Conservation (phyloP, 768 basidiomycete genomes). For the Boletus tomentosulus region DNA sequence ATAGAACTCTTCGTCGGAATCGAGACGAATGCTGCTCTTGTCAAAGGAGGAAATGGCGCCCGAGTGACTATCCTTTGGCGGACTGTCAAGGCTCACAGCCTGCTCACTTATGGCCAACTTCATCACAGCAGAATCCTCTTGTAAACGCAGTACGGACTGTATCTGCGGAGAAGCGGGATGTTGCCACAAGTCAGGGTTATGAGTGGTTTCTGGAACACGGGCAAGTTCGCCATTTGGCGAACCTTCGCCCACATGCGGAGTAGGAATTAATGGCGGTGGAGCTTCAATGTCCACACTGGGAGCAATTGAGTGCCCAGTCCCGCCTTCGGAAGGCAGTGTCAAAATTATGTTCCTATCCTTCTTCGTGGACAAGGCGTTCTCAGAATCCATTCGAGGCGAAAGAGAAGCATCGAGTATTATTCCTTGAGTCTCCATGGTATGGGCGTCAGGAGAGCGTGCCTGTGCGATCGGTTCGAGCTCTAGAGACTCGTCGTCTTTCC, state of each 20-base stretch:
- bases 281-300: not conserved
- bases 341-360: not conserved
- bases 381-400: not conserved
- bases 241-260: not conserved
- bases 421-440: not conserved
- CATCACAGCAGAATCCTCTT: not conserved
- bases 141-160: not conserved
- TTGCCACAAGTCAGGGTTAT: not conserved
- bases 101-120: not conserved
- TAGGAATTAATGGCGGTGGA: not conserved
- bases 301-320: constrained; percentile 1
- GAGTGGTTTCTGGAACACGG: not conserved
- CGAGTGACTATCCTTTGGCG: not conserved
- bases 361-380: not conserved
- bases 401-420: not conserved
- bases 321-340: not conserved
- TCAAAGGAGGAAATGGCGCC: not conserved
- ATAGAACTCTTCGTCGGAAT: constrained; percentile 25
- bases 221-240: not conserved
- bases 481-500: not conserved
- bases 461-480: not conserved
- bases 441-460: not conserved
- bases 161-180: not conserved
- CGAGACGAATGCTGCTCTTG: not conserved
- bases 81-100: not conserved